Conservation (phyloP, 2,329 filamentous ascomycete genomes). For the Diaporthe citri region DNA sequence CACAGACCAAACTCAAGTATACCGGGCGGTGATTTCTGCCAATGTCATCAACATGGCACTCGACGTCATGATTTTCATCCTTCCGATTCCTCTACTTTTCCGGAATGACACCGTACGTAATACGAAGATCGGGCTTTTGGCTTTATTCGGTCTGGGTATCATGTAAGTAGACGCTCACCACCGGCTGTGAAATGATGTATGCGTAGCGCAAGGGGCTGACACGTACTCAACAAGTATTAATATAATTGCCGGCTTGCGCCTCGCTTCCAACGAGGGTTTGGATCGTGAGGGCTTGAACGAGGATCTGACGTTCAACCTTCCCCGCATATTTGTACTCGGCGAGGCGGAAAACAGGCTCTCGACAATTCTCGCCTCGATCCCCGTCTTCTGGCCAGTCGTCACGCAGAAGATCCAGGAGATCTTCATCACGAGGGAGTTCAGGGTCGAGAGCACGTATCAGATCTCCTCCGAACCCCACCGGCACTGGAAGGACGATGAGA, state of each 20-base stretch:
- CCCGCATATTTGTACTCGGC: conserved; percentile 49
- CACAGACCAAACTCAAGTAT: conserved; percentile 43
- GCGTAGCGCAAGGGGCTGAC: neutral
- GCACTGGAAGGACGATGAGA: neutral
- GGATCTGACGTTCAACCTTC: conserved; percentile 50
- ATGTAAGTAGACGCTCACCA: conserved; percentile 43
- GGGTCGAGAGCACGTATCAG: conserved; percentile 36
- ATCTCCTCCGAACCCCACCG: neutral
- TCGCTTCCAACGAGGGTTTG: conserved; percentile 47
- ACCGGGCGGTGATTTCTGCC: conserved; percentile 47
- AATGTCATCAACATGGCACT: conserved; percentile 48
- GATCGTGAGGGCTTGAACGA: conserved; percentile 47
- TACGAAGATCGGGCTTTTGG: conserved; percentile 47
- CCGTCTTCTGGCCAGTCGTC: conserved; percentile 41
- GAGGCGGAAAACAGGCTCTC: conserved; percentile 49
- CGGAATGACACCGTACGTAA: conserved; percentile 44
- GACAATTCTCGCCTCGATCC: conserved; percentile 9
- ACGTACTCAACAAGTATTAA: conserved; percentile 44
- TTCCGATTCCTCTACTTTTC: conserved; percentile 49
- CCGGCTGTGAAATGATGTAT: neutral
- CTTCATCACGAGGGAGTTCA: conserved; percentile 42
- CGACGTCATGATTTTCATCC: conserved; percentile 49
- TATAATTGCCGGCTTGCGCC: conserved; percentile 48
- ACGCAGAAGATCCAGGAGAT: conserved; percentile 47
- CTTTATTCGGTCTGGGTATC: conserved; percentile 48